These are phyloP conservation scores for Gloeopeniophorella convolvens DNA, from an alignment of 768 basidiomycete genomes.

Conservation along the genomic window DNA sequence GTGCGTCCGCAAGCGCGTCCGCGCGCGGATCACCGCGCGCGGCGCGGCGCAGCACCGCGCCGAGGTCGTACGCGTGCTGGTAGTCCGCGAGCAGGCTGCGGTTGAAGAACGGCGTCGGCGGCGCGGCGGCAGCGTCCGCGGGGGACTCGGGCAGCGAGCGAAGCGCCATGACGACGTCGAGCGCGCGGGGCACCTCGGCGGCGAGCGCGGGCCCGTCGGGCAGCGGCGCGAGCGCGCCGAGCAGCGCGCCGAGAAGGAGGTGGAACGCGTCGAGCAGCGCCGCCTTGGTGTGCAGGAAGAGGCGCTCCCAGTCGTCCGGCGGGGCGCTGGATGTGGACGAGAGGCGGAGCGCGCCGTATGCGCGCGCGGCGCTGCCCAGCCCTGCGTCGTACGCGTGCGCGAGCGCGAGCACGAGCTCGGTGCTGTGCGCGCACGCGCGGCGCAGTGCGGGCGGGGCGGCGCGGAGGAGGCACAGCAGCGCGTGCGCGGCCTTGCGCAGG, in stretches of 20 bases:
- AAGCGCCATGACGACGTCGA: constrained; percentile 54
- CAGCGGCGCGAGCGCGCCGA: constrained; percentile 38
- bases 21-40: constrained; percentile 46
- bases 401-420: constrained; percentile 47
- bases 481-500: constrained; percentile 56
- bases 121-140: background rate
- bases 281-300: constrained; percentile 71
- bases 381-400: constrained; percentile 56
- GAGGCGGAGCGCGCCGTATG: constrained; percentile 51
- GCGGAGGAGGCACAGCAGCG: constrained; percentile 48
- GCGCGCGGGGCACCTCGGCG: constrained; percentile 43
- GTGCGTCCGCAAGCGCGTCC: constrained; percentile 47
- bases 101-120: constrained; percentile 47
- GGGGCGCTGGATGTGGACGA: no score
- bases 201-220: constrained; percentile 39
- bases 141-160: constrained; percentile 39
- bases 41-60: constrained; percentile 38
- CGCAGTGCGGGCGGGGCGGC: constrained; percentile 43
- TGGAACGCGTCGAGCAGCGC: constrained; percentile 67
- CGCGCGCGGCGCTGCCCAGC: constrained; percentile 45
- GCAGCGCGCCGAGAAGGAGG: constrained; percentile 42
- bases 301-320: constrained; percentile 60
- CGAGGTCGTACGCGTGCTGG: constrained; percentile 58
- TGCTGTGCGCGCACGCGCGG: constrained; percentile 46
- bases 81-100: constrained; percentile 65